A percentile compares a stretch with the other conserved stretches of the same genome.
phyloP scores from a whole-genome alignment of 805 yeast genomes.

The Ogataea degrootiae region DNA sequence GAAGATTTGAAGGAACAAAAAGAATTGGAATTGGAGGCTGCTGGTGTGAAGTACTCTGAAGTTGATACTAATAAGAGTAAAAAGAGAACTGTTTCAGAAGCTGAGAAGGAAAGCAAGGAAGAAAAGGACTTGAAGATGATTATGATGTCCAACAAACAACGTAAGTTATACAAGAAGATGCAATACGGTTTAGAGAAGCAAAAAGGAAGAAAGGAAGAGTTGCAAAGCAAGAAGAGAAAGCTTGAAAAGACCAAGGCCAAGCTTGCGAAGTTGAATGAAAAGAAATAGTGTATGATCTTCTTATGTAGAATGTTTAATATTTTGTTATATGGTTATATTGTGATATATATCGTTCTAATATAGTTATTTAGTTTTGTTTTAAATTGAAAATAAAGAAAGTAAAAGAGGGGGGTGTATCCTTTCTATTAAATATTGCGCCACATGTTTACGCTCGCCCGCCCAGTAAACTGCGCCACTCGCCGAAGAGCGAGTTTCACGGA shows the following conservation, averaged over 20 bases:
- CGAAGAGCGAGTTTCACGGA: no score
- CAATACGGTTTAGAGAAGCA: conserved; percentile 84
- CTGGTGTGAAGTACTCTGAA: conserved; percentile 77
- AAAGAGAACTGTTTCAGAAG: conserved; percentile 33
- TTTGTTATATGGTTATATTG: neutral
- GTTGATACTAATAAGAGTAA: conserved; percentile 34
- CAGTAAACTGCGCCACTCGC: no score
- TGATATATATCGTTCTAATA: neutral
- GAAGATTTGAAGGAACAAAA: conserved; percentile 59
- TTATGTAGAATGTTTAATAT: neutral
- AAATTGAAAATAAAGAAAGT: no score
- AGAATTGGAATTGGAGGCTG: conserved; percentile 86
- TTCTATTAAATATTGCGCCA: no score
- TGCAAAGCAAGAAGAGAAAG: conserved; percentile 65
- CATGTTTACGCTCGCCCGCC: no score
- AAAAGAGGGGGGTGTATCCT: no score
- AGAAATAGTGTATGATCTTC: neutral
- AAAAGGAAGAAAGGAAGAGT: conserved; percentile 65
- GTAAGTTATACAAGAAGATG: conserved; percentile 91
- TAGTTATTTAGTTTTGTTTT: no score
- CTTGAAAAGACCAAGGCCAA: conserved; percentile 55
- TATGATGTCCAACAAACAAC: conserved; percentile 97
- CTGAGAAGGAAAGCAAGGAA: conserved; percentile 50
- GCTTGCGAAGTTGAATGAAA: conserved; percentile 5
- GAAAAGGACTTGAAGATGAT: conserved; percentile 90